Conservation (phyloP, 2,329 filamentous ascomycete genomes). For the Colletotrichum orchidophilum region DNA sequence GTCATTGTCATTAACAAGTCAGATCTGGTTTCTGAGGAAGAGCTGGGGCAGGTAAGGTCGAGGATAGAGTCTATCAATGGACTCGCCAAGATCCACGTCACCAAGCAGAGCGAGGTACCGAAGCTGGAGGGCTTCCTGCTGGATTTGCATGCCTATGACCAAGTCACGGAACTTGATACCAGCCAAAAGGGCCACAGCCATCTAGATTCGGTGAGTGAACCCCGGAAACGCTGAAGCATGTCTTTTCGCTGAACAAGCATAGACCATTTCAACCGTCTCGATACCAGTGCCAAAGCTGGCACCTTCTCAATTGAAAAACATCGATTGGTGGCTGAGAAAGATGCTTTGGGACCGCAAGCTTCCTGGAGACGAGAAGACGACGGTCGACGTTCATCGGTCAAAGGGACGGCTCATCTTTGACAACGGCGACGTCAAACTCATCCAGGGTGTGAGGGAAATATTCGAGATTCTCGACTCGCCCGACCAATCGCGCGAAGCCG, state of each 20-base stretch:
- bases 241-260: constrained; percentile 35
- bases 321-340: constrained; percentile 85
- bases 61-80: constrained; percentile 89
- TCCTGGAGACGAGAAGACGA: constrained; percentile 52
- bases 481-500: constrained; percentile 40
- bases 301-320: constrained; percentile 62
- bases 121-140: constrained; percentile 86
- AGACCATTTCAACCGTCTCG: constrained; percentile 87
- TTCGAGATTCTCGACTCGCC: constrained; percentile 86
- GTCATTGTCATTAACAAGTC: constrained; percentile 94
- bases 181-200: constrained; percentile 85
- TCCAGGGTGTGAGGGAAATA: constrained; percentile 92
- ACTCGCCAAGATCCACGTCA: constrained; percentile 84
- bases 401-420: constrained; percentile 80
- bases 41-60: constrained; percentile 74
- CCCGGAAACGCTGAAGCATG: neutral
- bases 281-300: constrained; percentile 72
- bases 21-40: constrained; percentile 77
- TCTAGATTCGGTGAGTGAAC: constrained; percentile 77
- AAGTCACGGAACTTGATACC: constrained; percentile 78
- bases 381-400: constrained; percentile 85
- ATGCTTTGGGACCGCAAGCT: constrained; percentile 83
- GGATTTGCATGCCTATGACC: constrained; percentile 92
- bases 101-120: constrained; percentile 81
- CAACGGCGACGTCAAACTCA: constrained; percentile 74